Evolutionary conservation across 805 yeast species (phyloP), one percentile per base, ranked within the genome.

Genomic region (Torulaspora gathmanii): DNA sequence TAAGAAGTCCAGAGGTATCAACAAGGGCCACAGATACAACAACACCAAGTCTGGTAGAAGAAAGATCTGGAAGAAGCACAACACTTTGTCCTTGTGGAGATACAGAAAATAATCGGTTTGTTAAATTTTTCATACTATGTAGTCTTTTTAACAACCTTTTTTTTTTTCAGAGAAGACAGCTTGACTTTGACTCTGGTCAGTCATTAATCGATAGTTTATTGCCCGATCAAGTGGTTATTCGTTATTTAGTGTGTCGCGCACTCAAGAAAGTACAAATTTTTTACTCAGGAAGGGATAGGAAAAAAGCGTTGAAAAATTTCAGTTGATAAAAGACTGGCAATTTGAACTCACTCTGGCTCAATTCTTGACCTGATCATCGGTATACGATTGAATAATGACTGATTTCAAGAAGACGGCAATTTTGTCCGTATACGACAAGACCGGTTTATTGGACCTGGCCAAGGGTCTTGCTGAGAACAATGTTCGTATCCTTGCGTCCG

Each of bases 1-100:
- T 73, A 93, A 90, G 95, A 85, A 89, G 77, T 88, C 95, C 77
- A 86, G 99, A 83, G 99, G 99, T 87, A 88, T 93, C 83, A 89
- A 90, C 95, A 93, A 91, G 87, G 99, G 99, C 75, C 99, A 93
- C 91, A 79, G 80, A 75, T 93, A 69, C 96, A 81, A 84, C 96
- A 89, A 91, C 84, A 91, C 98, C 82, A 74, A 77, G 68, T 89
- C 96, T 68, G 99, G 99, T 73, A 89, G 97, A 79, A 86, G 95
- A 76, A 95, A 91, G 88, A 93, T 91, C 79, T 91, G 99, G 99
- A 93, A 91, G 88, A 86, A 81, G 75, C 89, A 91, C 81, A 93
- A 91, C 93, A 93, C 99, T 67, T 82, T 91, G 72, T 85, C 95
- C 64, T 78, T 91, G 78, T 91, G 99, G 99, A 87, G 99, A 85